phyloP scores from a whole-genome alignment of 129 eudicot genomes.

The Arctium lappa region DNA sequence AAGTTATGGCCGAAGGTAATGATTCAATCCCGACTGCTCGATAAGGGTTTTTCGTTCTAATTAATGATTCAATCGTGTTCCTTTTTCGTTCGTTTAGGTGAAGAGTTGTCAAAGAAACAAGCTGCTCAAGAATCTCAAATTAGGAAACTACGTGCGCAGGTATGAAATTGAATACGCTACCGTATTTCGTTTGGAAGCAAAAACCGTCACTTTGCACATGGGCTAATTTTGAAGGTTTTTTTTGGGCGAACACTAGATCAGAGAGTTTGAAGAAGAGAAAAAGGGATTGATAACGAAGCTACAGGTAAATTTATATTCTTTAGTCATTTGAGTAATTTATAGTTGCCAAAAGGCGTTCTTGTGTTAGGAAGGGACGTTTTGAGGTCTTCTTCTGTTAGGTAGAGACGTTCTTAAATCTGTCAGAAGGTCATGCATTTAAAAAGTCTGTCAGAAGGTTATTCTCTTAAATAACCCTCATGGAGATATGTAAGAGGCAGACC shows the following conservation, averaged over 20 bases:
- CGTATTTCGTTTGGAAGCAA: slow-evolving; percentile 1
- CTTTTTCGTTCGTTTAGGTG: slow-evolving; percentile 53
- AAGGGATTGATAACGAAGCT: slow-evolving; percentile 85
- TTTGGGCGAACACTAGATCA: slow-evolving; percentile 61
- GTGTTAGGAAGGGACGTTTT: background rate
- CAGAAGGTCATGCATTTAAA: slow-evolving; percentile 35
- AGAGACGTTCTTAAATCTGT: background rate
- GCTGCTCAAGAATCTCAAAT: slow-evolving; percentile 94
- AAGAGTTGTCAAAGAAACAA: slow-evolving; percentile 95
- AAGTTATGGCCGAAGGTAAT: slow-evolving; percentile 97
- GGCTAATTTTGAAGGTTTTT: background rate
- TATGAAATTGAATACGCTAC: slow-evolving; percentile 9
- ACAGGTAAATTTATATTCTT: slow-evolving; percentile 53
- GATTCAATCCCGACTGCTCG: background rate
- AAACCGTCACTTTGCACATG: slow-evolving; percentile 10
- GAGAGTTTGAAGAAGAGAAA: slow-evolving; percentile 98
- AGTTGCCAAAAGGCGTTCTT: background rate
- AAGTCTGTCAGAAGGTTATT: no score
- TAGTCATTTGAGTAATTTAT: background rate
- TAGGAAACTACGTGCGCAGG: slow-evolving; percentile 96
- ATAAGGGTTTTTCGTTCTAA: background rate
- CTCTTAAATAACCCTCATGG: no score
- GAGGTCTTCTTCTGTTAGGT: background rate
- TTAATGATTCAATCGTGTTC: background rate
- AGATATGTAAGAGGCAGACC: no score